Evolutionary conservation across 306 rosid genomes (phyloP).

Genomic region (Lathyrus oleraceus): DNA sequence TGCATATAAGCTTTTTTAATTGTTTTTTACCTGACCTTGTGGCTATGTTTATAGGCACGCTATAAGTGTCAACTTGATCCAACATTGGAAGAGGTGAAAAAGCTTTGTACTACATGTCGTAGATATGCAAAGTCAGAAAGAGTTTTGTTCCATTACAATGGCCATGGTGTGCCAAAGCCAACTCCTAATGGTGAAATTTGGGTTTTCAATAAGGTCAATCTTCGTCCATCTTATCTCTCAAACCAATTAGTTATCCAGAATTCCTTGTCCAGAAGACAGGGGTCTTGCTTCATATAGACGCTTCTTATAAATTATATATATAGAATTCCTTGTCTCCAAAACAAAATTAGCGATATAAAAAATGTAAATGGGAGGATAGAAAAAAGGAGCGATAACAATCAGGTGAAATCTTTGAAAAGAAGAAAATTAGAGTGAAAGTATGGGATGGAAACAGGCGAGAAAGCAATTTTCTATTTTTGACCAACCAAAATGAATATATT

Average conservation of each 20-base stretch:
- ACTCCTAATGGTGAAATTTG: slow-evolving; percentile 97
- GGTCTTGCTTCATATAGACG: neutral
- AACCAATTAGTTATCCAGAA: slow-evolving; percentile 11
- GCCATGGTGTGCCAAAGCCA: slow-evolving; percentile 99
- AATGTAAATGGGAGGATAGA: slow-evolving; percentile 21
- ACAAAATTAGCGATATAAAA: slow-evolving; percentile 15
- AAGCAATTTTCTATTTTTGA: neutral
- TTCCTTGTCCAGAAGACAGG: slow-evolving; percentile 5
- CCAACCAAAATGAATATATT: slow-evolving; percentile 10
- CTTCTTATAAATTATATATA: neutral
- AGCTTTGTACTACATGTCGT: slow-evolving; percentile 92
- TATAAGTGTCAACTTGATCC: slow-evolving; percentile 94
- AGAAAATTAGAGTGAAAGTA: slow-evolving; percentile 13
- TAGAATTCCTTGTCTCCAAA: neutral
- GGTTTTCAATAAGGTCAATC: slow-evolving; percentile 92
- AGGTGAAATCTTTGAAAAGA: neutral
- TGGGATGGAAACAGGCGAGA: neutral
- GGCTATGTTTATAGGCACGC: slow-evolving; percentile 69
- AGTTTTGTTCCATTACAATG: slow-evolving; percentile 96
- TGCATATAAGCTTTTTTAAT: slow-evolving; percentile 26
- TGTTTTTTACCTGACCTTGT: slow-evolving; percentile 36
- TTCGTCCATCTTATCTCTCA: slow-evolving; percentile 12
- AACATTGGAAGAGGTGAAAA: slow-evolving; percentile 94
- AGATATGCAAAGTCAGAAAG: slow-evolving; percentile 83
- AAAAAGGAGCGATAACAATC: slow-evolving; percentile 6